Base-by-base conservation (phyloP, 495 filamentous ascomycete species). In the Glonium stellatum region DNA sequence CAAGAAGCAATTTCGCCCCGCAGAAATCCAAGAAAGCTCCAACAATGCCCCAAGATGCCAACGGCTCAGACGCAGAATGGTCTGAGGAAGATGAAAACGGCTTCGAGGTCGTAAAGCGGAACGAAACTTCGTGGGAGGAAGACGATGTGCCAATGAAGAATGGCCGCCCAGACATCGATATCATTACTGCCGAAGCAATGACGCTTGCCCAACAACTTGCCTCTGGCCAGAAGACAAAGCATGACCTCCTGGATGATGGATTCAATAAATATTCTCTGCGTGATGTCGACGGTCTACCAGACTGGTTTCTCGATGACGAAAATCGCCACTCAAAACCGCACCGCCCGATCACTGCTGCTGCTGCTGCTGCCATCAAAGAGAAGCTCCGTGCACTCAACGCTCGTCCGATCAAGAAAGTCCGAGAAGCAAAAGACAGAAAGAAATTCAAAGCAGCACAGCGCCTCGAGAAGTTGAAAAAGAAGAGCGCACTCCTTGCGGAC, bases 181-280 rank as follows among this genome's bases (percentile, higher is more conserved):
- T 99, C 67, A 93, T 97, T 66, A 99, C 93, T 9, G 93, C 92
- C 19, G 95, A 99, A 77, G 93, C 93, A 59, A 99, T 99, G 93
- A 90, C 90, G 8, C 80, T 99, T n/a, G 93, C 93, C 1, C 93
- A 97, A 57, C 82, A 88, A 67, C 83, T 99, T 58, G 93, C 90
- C 22, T 86, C 84, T 0, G 95, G 95, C 22, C 79, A 93, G 67
- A 92, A 86, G 70, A 87, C 85, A 10, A 84, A 80, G 22, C 69
- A 83, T 52, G 88, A 95, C 67, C 72, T 96, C 1, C 72, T 92
- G 27, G 95, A 99, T 69, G 92, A 97, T 55, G 84, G 84, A 37
- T 99, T 90, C 80, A 96, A 95, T 78, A 92, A 92, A 67, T 88
- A 86, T 67, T 80, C 90, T 12, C 90, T 96, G 79, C 89, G 89